A percentile compares a stretch with the other conserved stretches of the same genome.
Conservation (phyloP, 2,329 filamentous ascomycete species). For the Apiospora pterosperma region DNA sequence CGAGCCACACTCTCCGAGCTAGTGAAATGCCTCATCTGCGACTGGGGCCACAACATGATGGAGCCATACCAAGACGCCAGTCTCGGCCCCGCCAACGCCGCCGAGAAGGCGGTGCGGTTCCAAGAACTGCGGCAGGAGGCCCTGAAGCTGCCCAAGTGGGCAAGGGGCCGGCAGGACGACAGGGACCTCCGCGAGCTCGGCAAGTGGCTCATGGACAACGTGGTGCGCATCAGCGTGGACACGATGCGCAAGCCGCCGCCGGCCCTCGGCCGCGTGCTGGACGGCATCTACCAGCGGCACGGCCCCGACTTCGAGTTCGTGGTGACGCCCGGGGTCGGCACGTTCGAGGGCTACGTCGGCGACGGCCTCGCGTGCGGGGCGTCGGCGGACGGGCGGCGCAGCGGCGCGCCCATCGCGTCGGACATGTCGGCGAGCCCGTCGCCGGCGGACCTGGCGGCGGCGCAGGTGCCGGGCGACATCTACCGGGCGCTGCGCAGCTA, state of each 20-base stretch:
- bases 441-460: conserved; percentile 15
- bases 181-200: conserved; percentile 14
- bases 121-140: conserved; percentile 16
- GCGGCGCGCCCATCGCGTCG: conserved; percentile 15
- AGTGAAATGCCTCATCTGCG: conserved; percentile 7
- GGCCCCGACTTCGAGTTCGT: conserved; percentile 15
- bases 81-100: neutral
- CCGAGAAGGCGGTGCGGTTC: neutral
- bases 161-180: conserved; percentile 13
- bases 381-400: conserved; percentile 19
- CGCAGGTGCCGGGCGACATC: conserved; percentile 13
- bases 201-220: conserved; percentile 13
- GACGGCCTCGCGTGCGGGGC: conserved; percentile 16
- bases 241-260: conserved; percentile 9
- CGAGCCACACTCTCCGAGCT: no score
- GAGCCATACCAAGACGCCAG: conserved; percentile 7
- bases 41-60: conserved; percentile 10
- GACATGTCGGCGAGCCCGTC: conserved; percentile 17
- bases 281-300: conserved; percentile 13
- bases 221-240: conserved; percentile 11
- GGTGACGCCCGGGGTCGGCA: conserved; percentile 16
- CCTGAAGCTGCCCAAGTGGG: conserved; percentile 18
- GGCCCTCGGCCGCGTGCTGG: conserved; percentile 10
- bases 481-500: conserved; percentile 14
- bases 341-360: conserved; percentile 19